phyloP scores from a whole-genome alignment of 2,329 filamentous ascomycete species.

The Xylariales sp. region DNA sequence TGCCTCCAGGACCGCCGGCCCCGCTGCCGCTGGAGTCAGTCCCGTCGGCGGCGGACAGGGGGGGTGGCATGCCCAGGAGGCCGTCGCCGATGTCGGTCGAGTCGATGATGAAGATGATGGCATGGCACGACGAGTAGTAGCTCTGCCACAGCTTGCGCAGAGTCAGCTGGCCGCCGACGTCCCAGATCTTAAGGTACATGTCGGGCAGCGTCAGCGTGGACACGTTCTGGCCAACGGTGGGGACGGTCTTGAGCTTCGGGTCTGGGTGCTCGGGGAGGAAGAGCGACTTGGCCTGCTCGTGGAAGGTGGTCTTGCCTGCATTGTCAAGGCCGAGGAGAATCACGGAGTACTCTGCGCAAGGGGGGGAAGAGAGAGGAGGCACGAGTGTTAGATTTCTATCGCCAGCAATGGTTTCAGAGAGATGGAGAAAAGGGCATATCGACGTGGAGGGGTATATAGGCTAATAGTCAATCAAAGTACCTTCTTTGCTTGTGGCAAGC shows the following conservation, averaged over 20 bases:
- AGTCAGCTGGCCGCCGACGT: slow-evolving; percentile 88
- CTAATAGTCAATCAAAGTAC: too few relatives aligned
- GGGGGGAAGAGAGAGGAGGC: slow-evolving; percentile 1
- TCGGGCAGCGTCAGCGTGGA: slow-evolving; percentile 85
- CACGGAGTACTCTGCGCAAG: slow-evolving; percentile 79
- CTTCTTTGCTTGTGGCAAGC: slow-evolving; percentile 95
- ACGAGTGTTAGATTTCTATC: too few relatives aligned
- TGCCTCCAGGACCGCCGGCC: slow-evolving; percentile 27
- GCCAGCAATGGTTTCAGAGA: too few relatives aligned
- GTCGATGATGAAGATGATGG: slow-evolving; percentile 97
- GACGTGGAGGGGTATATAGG: too few relatives aligned
- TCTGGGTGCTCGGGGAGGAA: slow-evolving; percentile 61
- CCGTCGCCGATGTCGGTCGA: slow-evolving; percentile 89
- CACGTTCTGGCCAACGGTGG: slow-evolving; percentile 96
- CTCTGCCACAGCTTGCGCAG: slow-evolving; percentile 91
- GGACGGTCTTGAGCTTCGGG: slow-evolving; percentile 80
- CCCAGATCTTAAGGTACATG: slow-evolving; percentile 98
- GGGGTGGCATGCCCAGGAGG: slow-evolving; percentile 47
- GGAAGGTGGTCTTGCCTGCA: slow-evolving; percentile 95
- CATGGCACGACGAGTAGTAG: slow-evolving; percentile 91
- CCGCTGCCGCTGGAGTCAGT: slow-evolving; percentile 7
- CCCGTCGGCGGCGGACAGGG: slow-evolving; percentile 1
- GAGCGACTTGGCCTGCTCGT: slow-evolving; percentile 90
- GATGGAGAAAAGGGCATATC: too few relatives aligned
- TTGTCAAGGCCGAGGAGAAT: slow-evolving; percentile 97